phyloP scores from a whole-genome alignment of 306 rosid species.

The Inga leiocalycina region DNA sequence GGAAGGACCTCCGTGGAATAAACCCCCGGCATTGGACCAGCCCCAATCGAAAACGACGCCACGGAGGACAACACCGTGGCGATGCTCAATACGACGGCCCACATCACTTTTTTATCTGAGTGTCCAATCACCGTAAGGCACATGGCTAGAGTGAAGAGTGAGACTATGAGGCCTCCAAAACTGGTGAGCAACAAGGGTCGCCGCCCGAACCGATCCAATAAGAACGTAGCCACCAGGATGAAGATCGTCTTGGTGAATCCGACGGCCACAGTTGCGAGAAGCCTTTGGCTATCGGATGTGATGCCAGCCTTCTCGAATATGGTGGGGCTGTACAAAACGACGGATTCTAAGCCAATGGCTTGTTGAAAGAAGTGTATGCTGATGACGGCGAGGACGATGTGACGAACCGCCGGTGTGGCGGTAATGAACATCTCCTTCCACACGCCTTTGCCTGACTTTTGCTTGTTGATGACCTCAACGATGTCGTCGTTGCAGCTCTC shows the following conservation, averaged over 20 bases:
- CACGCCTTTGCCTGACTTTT: conserved; percentile 56
- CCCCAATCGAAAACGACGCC: conserved; percentile 73
- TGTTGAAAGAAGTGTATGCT: conserved; percentile 86
- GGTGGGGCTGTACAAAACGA: conserved; percentile 72
- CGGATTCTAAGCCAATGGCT: conserved; percentile 71
- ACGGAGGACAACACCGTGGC: conserved; percentile 51
- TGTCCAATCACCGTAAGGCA: conserved; percentile 52
- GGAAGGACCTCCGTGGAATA: conserved; percentile 79
- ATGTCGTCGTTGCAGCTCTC: conserved; percentile 33
- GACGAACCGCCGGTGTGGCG: conserved; percentile 73
- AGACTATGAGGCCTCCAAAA: conserved; percentile 58
- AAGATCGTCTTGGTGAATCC: conserved; percentile 62
- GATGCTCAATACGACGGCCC: conserved; percentile 63
- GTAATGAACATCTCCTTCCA: conserved; percentile 68
- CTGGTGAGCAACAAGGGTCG: conserved; percentile 66
- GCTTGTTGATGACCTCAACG: not conserved
- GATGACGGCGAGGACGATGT: conserved; percentile 55
- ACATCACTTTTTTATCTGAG: not conserved
- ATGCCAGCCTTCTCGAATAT: conserved; percentile 77
- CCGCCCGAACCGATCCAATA: conserved; percentile 67
- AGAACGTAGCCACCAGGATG: conserved; percentile 73
- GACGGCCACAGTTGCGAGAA: conserved; percentile 77
- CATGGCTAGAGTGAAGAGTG: conserved; percentile 41
- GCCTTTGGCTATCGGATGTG: not conserved
- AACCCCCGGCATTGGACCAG: conserved; percentile 84